These are phyloP conservation scores for Fusarium domesticum DNA, from an alignment of 2,329 filamentous ascomycete species.

Conservation along the genomic window DNA sequence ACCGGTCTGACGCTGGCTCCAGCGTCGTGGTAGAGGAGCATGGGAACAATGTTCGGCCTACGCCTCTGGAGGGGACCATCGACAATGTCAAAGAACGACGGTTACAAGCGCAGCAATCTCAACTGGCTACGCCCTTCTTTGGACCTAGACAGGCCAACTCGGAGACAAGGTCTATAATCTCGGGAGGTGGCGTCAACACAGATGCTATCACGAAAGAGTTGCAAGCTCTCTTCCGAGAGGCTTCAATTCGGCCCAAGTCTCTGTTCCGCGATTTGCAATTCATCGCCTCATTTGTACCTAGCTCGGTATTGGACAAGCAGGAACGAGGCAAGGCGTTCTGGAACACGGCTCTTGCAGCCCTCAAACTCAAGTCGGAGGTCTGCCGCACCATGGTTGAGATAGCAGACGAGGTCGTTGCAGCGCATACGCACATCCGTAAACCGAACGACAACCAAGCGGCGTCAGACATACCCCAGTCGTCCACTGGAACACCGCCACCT, in stretches of 20 bases:
- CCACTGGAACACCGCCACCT: conserved; percentile 44
- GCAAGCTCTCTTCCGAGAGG: conserved; percentile 63
- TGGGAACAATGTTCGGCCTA: conserved; percentile 35
- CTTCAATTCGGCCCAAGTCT: conserved; percentile 70
- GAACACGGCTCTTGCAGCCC: conserved; percentile 81
- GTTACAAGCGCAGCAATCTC: conserved; percentile 46
- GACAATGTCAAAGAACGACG: conserved; percentile 68
- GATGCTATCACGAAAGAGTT: conserved; percentile 66
- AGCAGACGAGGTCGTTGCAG: conserved; percentile 54
- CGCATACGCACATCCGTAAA: conserved; percentile 61
- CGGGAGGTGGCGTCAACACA: conserved; percentile 51
- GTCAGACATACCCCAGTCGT: conserved; percentile 33
- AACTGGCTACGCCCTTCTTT: conserved; percentile 28
- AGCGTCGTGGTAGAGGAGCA: conserved; percentile 35
- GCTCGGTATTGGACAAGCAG: conserved; percentile 58
- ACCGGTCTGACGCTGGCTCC: conserved; percentile 37
- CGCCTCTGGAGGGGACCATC: conserved; percentile 63
- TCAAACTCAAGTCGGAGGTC: conserved; percentile 84
- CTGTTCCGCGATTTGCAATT: conserved; percentile 80
- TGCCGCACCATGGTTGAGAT: conserved; percentile 74
- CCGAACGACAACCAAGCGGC: conserved; percentile 33
- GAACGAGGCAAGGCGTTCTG: conserved; percentile 78
- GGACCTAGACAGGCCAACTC: conserved; percentile 44
- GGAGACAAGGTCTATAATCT: conserved; percentile 49
- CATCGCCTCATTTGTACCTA: conserved; percentile 63